Conservation (phyloP, 1,284 basidiomycete genomes). For the Ceratobasidium papillatum region DNA sequence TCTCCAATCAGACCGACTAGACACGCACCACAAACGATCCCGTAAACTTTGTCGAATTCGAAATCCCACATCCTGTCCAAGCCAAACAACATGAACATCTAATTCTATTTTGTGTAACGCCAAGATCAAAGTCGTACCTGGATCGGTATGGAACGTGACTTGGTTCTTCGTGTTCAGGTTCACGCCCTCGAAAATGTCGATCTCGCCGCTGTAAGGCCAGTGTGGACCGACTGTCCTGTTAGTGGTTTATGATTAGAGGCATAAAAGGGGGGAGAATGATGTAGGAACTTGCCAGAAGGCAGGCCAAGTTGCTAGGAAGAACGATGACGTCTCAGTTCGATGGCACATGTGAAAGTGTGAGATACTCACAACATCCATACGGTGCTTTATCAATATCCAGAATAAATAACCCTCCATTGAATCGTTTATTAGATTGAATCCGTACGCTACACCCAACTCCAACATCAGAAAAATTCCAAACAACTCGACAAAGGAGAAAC, state of each 20-base stretch:
- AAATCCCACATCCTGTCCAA: constrained; percentile 1
- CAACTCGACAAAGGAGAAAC: background rate
- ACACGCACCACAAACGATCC: constrained; percentile 11
- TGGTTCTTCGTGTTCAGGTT: constrained; percentile 80
- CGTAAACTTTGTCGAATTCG: constrained; percentile 15
- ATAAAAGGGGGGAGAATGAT: background rate
- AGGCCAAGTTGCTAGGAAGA: constrained; percentile 64
- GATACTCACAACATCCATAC: constrained; percentile 70
- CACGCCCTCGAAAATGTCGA: constrained; percentile 82
- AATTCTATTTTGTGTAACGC: background rate
- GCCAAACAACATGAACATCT: background rate
- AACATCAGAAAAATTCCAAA: background rate
- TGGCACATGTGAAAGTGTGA: background rate
- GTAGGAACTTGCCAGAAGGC: constrained; percentile 56
- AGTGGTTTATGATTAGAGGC: background rate
- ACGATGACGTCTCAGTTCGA: background rate
- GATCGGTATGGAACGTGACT: constrained; percentile 74
- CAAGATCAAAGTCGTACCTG: constrained; percentile 54
- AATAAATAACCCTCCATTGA: constrained; percentile 73
- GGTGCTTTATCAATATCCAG: constrained; percentile 72
- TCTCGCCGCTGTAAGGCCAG: constrained; percentile 74
- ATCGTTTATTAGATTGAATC: constrained; percentile 46
- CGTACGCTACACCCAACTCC: constrained; percentile 44
- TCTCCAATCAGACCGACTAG: background rate
- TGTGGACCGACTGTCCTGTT: constrained; percentile 56